These are phyloP conservation scores for Pythium myriotylum DNA, from an alignment of 352 stramenopile genomes.

Conservation along the genomic window DNA sequence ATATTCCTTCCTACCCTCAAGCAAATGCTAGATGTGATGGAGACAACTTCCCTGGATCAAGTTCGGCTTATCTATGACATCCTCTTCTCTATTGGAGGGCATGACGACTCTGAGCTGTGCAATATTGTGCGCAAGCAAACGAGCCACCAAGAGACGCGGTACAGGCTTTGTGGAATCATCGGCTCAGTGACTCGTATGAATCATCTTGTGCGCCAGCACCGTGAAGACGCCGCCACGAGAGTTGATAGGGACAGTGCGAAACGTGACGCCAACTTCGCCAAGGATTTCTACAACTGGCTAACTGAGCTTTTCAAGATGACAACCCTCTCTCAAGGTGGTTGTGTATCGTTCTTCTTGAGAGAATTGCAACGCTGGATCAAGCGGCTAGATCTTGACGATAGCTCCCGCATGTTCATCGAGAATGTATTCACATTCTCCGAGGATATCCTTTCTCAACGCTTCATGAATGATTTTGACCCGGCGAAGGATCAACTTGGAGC, in stretches of 20 bases:
- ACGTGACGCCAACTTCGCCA: conserved; percentile 9
- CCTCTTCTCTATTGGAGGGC: conserved; percentile 48
- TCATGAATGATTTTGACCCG: conserved; percentile 50
- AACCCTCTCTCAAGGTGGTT: conserved; percentile 29
- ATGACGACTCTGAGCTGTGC: conserved; percentile 51
- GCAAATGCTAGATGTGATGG: conserved; percentile 58
- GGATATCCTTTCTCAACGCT: conserved; percentile 42
- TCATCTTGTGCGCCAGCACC: conserved; percentile 30
- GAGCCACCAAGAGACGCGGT: conserved; percentile 57
- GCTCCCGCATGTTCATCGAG: conserved; percentile 29
- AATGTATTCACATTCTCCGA: conserved; percentile 51
- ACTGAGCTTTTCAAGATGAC: conserved; percentile 37
- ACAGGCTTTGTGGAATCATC: conserved; percentile 54
- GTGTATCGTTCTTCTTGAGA: conserved; percentile 45
- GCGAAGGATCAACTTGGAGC: conserved; percentile 19
- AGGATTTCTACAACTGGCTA: conserved; percentile 28
- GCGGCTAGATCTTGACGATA: conserved; percentile 24
- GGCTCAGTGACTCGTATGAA: conserved; percentile 43
- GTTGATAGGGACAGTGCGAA: not conserved
- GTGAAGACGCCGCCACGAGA: conserved; percentile 22
- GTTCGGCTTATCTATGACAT: conserved; percentile 57
- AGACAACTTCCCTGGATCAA: conserved; percentile 40
- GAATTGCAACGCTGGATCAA: conserved; percentile 43
- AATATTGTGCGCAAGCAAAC: conserved; percentile 57
- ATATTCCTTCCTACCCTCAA: conserved; percentile 51